These are phyloP conservation scores for Dothideomycetidae sp. DNA, from an alignment of 2,329 filamentous ascomycete species.

Conservation along the genomic window DNA sequence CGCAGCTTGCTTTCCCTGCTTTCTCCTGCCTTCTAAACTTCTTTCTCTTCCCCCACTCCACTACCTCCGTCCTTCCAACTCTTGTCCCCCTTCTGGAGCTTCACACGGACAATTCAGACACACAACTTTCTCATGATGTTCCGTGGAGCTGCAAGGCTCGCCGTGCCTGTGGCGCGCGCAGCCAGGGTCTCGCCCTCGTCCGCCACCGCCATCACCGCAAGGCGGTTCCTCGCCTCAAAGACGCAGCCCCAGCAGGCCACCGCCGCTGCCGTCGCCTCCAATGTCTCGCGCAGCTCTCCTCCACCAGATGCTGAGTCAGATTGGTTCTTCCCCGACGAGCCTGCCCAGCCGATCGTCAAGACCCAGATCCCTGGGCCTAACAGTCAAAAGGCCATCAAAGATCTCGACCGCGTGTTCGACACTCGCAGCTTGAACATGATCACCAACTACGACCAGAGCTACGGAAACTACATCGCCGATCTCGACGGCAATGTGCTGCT, in stretches of 20 bases:
- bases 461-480: slow-evolving; percentile 64
- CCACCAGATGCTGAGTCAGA: slow-evolving; percentile 3
- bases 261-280: slow-evolving; percentile 2
- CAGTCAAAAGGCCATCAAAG: slow-evolving; percentile 49
- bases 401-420: slow-evolving; percentile 66
- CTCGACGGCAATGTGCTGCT: slow-evolving; percentile 55
- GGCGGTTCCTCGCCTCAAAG: slow-evolving; percentile 4
- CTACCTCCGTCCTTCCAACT: no score
- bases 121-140: no score
- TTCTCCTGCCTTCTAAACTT: no score
- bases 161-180: slow-evolving; percentile 2
- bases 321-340: slow-evolving; percentile 43
- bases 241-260: slow-evolving; percentile 5
- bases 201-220: neutral
- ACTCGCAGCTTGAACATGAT: slow-evolving; percentile 71
- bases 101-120: no score
- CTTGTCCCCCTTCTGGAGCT: no score
- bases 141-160: neutral
- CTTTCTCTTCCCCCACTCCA: no score
- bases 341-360: slow-evolving; percentile 34
- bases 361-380: slow-evolving; percentile 58
- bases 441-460: slow-evolving; percentile 53
- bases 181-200: neutral
- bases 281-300: neutral
- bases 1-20: no score